These are phyloP conservation scores for Heterotrichella gracilis DNA, from an alignment of 352 stramenopile genomes.

Conservation along the genomic window DNA sequence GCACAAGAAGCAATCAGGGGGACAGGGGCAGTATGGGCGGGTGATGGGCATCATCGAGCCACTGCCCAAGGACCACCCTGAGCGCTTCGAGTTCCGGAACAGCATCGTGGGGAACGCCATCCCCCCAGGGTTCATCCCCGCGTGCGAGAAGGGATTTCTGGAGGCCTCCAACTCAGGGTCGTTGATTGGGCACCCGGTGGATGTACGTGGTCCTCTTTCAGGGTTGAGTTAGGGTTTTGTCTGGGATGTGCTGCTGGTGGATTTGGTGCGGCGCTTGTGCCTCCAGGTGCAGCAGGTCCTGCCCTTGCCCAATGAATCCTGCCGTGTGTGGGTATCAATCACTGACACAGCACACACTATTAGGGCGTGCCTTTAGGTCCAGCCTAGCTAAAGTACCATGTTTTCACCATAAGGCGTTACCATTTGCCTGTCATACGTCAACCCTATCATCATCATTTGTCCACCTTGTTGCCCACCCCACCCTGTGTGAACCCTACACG, in stretches of 20 bases:
- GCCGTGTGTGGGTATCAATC: too few species aligned
- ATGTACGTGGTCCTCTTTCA: slow-evolving; percentile 36
- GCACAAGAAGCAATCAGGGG: slow-evolving; percentile 95
- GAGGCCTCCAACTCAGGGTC: slow-evolving; percentile 70
- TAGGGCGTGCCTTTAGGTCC: too few species aligned
- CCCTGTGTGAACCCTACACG: too few species aligned
- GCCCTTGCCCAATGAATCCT: too few species aligned
- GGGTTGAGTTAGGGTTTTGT: slow-evolving; percentile 28
- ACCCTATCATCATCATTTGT: neutral
- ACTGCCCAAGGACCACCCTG: slow-evolving; percentile 29
- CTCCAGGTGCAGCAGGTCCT: too few species aligned
- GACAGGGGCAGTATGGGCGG: slow-evolving; percentile 60
- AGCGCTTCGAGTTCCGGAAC: slow-evolving; percentile 71
- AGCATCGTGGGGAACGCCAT: slow-evolving; percentile 86
- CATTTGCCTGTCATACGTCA: neutral
- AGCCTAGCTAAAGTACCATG: too few species aligned
- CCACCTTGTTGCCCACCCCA: too few species aligned
- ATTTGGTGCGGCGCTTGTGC: too few species aligned
- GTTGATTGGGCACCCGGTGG: slow-evolving; percentile 70
- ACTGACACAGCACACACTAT: too few species aligned
- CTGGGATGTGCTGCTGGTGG: neutral
- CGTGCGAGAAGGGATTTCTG: slow-evolving; percentile 74
- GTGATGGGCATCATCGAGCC: slow-evolving; percentile 90
- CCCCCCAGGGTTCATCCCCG: slow-evolving; percentile 80
- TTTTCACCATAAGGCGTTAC: too few species aligned